phyloP scores from a whole-genome alignment of 192 early-diverging fungal species.

The Mortierella hygrophila region DNA sequence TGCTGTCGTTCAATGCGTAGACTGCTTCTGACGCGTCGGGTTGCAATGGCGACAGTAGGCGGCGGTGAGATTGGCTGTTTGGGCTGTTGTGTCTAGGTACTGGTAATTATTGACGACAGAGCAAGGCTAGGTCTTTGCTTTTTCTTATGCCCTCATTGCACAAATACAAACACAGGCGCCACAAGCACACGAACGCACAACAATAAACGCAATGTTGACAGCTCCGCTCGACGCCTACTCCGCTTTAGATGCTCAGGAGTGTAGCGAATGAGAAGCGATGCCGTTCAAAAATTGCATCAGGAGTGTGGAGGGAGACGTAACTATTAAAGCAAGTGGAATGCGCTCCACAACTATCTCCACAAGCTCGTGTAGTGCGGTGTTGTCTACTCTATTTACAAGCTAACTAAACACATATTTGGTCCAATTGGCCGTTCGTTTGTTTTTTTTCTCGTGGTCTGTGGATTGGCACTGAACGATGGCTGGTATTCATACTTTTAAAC shows the following conservation, averaged over 20 bases:
- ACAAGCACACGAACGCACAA: neutral
- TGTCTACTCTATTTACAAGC: too few relatives aligned
- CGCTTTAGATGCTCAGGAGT: neutral
- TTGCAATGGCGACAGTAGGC: neutral
- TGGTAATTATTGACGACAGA: neutral
- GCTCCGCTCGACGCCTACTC: neutral
- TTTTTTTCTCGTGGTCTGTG: too few relatives aligned
- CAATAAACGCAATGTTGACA: neutral
- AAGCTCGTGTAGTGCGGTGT: neutral
- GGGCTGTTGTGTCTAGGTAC: neutral
- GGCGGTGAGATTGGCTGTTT: neutral
- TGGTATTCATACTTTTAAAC: neutral
- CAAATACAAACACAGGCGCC: neutral
- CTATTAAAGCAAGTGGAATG: neutral
- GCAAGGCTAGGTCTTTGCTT: neutral
- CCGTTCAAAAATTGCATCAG: neutral
- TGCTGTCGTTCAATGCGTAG: slow-evolving; percentile 19
- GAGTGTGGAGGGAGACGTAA: neutral
- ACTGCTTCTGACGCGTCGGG: neutral
- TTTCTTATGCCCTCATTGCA: neutral
- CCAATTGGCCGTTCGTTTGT: too few relatives aligned
- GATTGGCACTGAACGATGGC: neutral
- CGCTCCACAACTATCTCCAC: neutral
- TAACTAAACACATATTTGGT: too few relatives aligned
- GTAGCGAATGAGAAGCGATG: neutral